A percentile compares a stretch with the other conserved stretches of the same genome.
Conservation (phyloP, 352 stramenopile species). For the Peronospora farinosa region DNA sequence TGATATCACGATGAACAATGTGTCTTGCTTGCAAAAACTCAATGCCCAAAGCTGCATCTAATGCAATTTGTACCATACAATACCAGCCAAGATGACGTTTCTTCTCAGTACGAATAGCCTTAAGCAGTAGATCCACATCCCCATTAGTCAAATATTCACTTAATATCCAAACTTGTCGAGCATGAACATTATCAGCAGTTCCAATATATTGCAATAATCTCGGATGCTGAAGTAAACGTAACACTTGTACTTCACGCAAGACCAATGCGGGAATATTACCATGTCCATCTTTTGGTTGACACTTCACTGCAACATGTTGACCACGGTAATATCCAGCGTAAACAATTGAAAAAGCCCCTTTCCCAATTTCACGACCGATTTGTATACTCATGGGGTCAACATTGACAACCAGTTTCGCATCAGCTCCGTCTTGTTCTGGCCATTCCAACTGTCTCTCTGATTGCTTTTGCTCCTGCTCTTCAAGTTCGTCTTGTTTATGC, state of each 20-base stretch:
- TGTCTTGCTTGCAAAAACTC: constrained; percentile 90
- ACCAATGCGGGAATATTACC: constrained; percentile 69
- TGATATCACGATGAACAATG: constrained; percentile 84
- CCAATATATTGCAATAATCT: constrained; percentile 74
- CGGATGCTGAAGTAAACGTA: constrained; percentile 57
- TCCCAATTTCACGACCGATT: constrained; percentile 78
- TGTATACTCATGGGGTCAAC: constrained; percentile 57
- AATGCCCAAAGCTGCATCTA: constrained; percentile 87
- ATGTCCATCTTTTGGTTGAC: constrained; percentile 71
- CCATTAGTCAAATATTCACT: constrained; percentile 75
- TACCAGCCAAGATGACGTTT: constrained; percentile 55
- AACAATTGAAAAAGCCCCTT: constrained; percentile 79
- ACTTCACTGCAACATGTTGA: constrained; percentile 77
- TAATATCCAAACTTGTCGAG: constrained; percentile 78
- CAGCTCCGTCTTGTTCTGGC: constrained; percentile 14
- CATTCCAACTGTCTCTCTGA: constrained; percentile 21
- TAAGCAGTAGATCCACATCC: constrained; percentile 66
- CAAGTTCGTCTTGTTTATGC: constrained; percentile 15
- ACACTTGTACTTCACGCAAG: constrained; percentile 68
- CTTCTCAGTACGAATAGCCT: constrained; percentile 41
- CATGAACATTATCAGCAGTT: constrained; percentile 56
- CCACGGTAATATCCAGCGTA: constrained; percentile 68
- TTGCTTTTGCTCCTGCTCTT: constrained; percentile 18
- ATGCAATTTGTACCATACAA: constrained; percentile 52
- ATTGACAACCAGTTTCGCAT: constrained; percentile 36